Conservation (phyloP, 495 filamentous ascomycete species). For the Durotheca rogersii region DNA sequence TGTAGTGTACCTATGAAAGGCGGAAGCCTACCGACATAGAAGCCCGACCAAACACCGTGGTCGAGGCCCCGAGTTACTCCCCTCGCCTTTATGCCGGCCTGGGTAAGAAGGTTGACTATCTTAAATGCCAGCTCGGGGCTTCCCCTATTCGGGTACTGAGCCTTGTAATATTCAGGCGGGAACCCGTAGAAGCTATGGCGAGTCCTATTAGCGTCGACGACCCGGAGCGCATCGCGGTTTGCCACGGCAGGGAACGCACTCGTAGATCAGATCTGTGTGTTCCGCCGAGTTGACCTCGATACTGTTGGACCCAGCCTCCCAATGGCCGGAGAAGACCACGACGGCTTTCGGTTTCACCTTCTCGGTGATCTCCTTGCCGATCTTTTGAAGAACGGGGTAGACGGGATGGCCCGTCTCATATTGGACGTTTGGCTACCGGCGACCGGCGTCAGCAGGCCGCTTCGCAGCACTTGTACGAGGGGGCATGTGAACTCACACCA, state of each 20-base stretch:
- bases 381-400: slow-evolving; percentile 63
- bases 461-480: no score
- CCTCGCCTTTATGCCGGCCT: slow-evolving; percentile 63
- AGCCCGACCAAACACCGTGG: slow-evolving; percentile 78
- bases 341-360: slow-evolving; percentile 78
- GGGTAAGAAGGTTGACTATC: slow-evolving; percentile 59
- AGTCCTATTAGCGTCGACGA: slow-evolving; percentile 11
- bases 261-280: slow-evolving; percentile 74
- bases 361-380: slow-evolving; percentile 77
- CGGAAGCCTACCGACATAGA: slow-evolving; percentile 52
- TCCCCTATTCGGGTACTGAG: slow-evolving; percentile 69
- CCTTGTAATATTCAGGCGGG: slow-evolving; percentile 60
- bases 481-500: slow-evolving; percentile 65
- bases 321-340: slow-evolving; percentile 86
- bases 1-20: no score
- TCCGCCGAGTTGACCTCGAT: slow-evolving; percentile 75
- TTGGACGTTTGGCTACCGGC: slow-evolving; percentile 67
- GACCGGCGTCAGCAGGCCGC: background rate
- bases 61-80: slow-evolving; percentile 70
- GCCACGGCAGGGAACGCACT: slow-evolving; percentile 61
- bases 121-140: slow-evolving; percentile 63
- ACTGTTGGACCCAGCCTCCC: slow-evolving; percentile 61
- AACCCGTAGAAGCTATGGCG: slow-evolving; percentile 71
- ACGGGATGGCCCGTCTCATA: slow-evolving; percentile 72
- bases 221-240: background rate